Base-by-base conservation (phyloP, 2,329 filamentous ascomycete genomes). In the Cladophialophora bantiana region DNA sequence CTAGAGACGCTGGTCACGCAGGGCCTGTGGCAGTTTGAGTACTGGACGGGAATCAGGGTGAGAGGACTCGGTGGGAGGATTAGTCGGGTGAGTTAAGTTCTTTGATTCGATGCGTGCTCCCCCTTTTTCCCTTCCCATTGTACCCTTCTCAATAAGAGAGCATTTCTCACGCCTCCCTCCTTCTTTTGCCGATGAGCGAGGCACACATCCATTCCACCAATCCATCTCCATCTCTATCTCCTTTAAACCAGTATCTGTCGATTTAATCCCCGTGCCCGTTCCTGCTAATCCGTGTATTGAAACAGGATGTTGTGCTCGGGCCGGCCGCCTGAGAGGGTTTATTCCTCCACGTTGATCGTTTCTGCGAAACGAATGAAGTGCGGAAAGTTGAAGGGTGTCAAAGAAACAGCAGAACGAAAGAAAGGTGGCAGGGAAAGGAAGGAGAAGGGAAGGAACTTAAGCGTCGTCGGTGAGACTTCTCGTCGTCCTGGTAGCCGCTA, bases 1-100 rank as follows among this genome's bases (percentile, higher is more conserved):
- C 79, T 97, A 45, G 95, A 99, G 78, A 93, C 95, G 35, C 83
- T 99, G 63, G 89, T 93, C 68, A 92, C 91, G 4, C 95, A 99
- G 79, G 95, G 87, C 0, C 81, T 89, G 55, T 91, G 94, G 80
- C 94, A 92, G 88, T 94, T 93, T 78, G 86, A 92, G 79, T 85
- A 90, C 63, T 97, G 93, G 93, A 96, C 92, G 1, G 92, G 87
- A 34, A 93, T 96, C 38, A 35, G 64, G 7, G 68, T 72, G 10
- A 40, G 70, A 61, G 72, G 64, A 1, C 12, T 73, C 1, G 72
- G 52, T 13, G 62, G 54, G 20, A 40, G 64, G 13, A 67, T 69
- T 15, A 42, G 42, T 38, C 57, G 71, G 60, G 87, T 80, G 85
- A 84, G 77, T 74, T 54, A 26, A 26, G 26, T 26, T 26, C 26